These are phyloP conservation scores for Cylindrotheca fusiformis DNA, from an alignment of 108 stramenopile genomes.

Conservation along the genomic window DNA sequence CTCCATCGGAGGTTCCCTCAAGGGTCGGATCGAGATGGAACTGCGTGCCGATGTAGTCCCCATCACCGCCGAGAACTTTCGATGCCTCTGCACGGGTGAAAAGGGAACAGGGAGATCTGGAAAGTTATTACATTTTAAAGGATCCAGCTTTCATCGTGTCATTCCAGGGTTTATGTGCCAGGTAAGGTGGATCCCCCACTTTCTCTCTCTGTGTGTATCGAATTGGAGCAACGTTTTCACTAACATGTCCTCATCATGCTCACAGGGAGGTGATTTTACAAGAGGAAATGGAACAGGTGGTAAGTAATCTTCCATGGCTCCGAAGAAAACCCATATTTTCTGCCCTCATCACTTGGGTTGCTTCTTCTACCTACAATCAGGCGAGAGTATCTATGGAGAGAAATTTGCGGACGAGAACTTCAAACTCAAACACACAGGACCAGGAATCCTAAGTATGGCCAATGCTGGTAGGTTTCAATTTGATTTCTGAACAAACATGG, in stretches of 20 bases:
- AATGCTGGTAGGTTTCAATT: slow-evolving; percentile 66
- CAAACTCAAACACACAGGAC: slow-evolving; percentile 78
- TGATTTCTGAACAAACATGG: neutral
- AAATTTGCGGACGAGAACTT: slow-evolving; percentile 98
- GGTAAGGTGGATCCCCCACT: neutral
- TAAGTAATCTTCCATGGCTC: slow-evolving; percentile 29
- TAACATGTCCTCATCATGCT: too few species aligned
- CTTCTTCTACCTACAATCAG: neutral
- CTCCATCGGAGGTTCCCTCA: slow-evolving; percentile 74
- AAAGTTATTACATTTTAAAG: slow-evolving; percentile 88
- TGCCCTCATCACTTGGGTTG: neutral
- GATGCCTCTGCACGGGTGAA: slow-evolving; percentile 60
- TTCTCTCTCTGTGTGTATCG: neutral
- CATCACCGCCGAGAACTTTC: slow-evolving; percentile 82
- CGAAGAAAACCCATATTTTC: slow-evolving; percentile 3
- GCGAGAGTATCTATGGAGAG: slow-evolving; percentile 81
- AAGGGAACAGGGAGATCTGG: slow-evolving; percentile 40
- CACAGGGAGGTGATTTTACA: slow-evolving; percentile 89
- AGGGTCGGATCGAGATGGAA: slow-evolving; percentile 85
- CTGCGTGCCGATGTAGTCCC: slow-evolving; percentile 87
- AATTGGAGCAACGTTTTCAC: too few species aligned
- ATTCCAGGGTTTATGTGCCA: slow-evolving; percentile 85
- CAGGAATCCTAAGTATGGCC: slow-evolving; percentile 84
- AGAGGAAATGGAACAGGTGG: slow-evolving; percentile 51
- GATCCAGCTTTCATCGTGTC: slow-evolving; percentile 90